A percentile compares a stretch with the other conserved stretches of the same genome.
phyloP scores from a whole-genome alignment of 352 stramenopile genomes.

The Peronosclerospora sorghi region DNA sequence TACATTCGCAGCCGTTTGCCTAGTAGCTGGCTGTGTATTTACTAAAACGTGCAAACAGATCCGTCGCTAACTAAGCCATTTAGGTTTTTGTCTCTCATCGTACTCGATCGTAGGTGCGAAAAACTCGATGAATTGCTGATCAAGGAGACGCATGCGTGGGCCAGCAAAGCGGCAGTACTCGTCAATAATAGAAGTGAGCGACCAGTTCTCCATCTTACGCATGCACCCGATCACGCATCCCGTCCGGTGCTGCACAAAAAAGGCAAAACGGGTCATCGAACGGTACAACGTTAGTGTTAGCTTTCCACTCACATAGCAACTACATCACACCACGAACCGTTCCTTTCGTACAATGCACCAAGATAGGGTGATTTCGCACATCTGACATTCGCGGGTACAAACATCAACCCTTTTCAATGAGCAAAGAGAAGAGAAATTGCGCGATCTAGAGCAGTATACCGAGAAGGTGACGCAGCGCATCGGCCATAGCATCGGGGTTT shows the following conservation, averaged over 20 bases:
- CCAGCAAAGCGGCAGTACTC: constrained; percentile 82
- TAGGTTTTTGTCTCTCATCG: constrained; percentile 65
- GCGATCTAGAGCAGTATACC: constrained; percentile 19
- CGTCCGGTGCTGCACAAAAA: constrained; percentile 46
- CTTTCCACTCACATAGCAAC: background rate
- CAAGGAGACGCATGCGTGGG: constrained; percentile 71
- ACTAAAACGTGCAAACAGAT: background rate
- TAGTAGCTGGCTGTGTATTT: background rate
- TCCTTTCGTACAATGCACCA: constrained; percentile 84
- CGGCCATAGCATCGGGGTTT: constrained; percentile 67
- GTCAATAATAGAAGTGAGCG: constrained; percentile 78
- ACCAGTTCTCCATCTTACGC: constrained; percentile 84
- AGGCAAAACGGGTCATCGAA: background rate
- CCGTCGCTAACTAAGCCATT: constrained; percentile 33
- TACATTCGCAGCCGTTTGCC: constrained; percentile 16
- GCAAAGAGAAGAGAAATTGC: background rate
- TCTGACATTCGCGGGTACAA: no score
- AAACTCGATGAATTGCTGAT: constrained; percentile 88
- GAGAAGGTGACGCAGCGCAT: constrained; percentile 65
- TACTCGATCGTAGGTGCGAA: constrained; percentile 72
- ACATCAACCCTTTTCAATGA: no score
- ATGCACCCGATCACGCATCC: constrained; percentile 80
- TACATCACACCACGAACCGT: constrained; percentile 31
- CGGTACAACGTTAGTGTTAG: background rate
- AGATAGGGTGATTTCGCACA: constrained; percentile 78